phyloP scores from a whole-genome alignment of 495 filamentous ascomycete genomes.

The Penicillium bialowiezense region DNA sequence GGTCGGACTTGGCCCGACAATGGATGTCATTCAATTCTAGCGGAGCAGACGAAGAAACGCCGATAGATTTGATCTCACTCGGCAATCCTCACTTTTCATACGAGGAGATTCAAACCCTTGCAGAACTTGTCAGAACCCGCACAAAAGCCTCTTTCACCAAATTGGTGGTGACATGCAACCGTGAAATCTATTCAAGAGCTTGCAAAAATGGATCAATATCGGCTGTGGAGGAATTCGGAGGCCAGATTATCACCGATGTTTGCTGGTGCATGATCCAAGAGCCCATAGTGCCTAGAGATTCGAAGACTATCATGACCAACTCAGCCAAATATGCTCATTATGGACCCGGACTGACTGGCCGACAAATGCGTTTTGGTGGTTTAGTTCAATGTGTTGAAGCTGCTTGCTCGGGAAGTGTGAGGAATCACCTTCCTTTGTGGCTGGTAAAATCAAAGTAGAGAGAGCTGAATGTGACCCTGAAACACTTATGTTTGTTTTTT shows the following conservation, averaged over 20 bases:
- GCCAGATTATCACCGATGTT: conserved; percentile 26
- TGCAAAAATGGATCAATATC: conserved; percentile 6
- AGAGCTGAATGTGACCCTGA: no score
- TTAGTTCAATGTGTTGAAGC: conserved; percentile 21
- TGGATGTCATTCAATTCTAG: conserved; percentile 16
- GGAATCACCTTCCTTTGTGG: background rate
- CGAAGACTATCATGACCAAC: conserved; percentile 24
- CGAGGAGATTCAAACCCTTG: conserved; percentile 17
- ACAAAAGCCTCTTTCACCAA: conserved; percentile 2
- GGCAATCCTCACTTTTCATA: conserved; percentile 35
- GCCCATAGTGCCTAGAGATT: conserved; percentile 15
- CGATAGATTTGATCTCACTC: conserved; percentile 29
- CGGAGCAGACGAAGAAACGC: background rate
- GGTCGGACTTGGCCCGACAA: conserved; percentile 5
- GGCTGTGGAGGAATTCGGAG: conserved; percentile 20
- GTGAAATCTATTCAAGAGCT: conserved; percentile 16
- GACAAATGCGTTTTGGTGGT: conserved; percentile 19
- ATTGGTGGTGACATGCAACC: conserved; percentile 22
- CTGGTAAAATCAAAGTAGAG: background rate
- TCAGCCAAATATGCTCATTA: conserved; percentile 32
- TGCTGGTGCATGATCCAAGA: conserved; percentile 33
- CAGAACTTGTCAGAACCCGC: conserved; percentile 11
- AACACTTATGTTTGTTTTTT: no score
- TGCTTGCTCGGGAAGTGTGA: background rate
- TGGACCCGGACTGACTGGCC: conserved; percentile 16